Evolutionary conservation across 208 protist species (phyloP), one percentile per base, ranked within the genome.

Genomic region (Acanthamoeba divionensis): DNA sequence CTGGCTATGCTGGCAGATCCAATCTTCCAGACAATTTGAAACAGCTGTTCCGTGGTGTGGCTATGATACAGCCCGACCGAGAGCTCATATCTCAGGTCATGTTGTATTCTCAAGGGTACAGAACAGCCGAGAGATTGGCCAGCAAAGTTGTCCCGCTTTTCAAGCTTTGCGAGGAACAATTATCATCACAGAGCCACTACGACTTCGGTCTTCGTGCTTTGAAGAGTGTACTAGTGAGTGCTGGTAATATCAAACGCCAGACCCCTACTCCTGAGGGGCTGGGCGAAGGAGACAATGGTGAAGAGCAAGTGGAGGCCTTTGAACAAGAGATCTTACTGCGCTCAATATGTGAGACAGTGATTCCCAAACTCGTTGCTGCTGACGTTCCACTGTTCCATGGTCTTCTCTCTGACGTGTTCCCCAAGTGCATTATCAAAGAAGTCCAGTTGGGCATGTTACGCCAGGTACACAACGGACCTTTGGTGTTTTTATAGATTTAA

Each of bases 171-270:
- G 91, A 95, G 62, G 98, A 99, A 79, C 98, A 99, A 92, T 95
- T 99, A 18, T 99, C 97, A n/a, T 77, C 95, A 18, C 98, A 99
- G 96, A 90, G 97, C 55, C 99, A 99, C 95, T 99, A 99, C 95
- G 99, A 99, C 95, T 99, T 99, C 96, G 99, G 99, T 41, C 95
- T 99, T 13, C 97, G 99, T 87, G 98, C 99, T 3, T 94, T 99
- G n/a, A 99, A 99, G 95, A 97, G 96, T 52, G 99, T 99, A 10
- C 96, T 99, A 13, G 95, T 99, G 4, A 97, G 95, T 31, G 99
- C 99, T 5, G 99, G 98, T 47, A 95, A 97, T 71, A 93, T 98
- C 21, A 99, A 99, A 94, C 97, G 98, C 50, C 83, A 93, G 44
- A 85, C 67, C 12, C 18, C n/a, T 9, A 47, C 69, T 21, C 73